Base-by-base conservation (phyloP, 805 yeast genomes). In the Kodamaea kaohsiungensis region DNA sequence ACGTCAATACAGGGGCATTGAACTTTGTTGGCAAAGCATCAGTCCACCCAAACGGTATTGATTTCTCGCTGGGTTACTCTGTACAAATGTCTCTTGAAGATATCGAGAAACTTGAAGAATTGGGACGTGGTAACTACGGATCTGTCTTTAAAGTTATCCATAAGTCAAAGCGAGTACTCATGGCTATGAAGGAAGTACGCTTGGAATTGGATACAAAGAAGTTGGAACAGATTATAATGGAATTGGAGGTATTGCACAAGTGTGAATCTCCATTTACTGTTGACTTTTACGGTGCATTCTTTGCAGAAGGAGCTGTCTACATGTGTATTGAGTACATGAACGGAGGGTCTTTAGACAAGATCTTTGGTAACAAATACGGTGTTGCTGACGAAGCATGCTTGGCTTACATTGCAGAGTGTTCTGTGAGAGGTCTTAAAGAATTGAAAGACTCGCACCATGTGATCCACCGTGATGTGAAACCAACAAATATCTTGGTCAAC, bases 281-380 rank as follows among this genome's bases (percentile, higher is more conserved):
- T 42, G 98, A 93, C 64, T 95, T 95, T 64, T 95, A 89, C 66
- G 99, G 99, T 43, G 99, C 99, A 1, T 93, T 93, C 66, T 95
- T 93, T 66, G 91, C 91, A 33, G 99, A 95, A 71, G 97, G 98
- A 47, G 97, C 98, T 0, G 99, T 93, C 25, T 95, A 92, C 72
- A 91, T 93, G 90, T 95, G 98, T 73, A 93, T 93, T 82, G 99
- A 93, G 72, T 90, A 86, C 69, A 93, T 93, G 99, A 96, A 91
- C 69, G 98, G 97, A 48, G 97, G 97, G 0, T 90, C 97, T 0
- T 73, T 93, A 55, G 97, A 93, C 71, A 89, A 88, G 65, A 78
- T 92, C 13, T 93, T 91, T 69, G 87, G 85, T 2, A 68, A 69
- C 27, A 76, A 74, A 48, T 91, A 92, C 43, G 79, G 80, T 2